Conservation (phyloP, 1,139 yeast genomes). For the Hyphopichia buzzinii region DNA sequence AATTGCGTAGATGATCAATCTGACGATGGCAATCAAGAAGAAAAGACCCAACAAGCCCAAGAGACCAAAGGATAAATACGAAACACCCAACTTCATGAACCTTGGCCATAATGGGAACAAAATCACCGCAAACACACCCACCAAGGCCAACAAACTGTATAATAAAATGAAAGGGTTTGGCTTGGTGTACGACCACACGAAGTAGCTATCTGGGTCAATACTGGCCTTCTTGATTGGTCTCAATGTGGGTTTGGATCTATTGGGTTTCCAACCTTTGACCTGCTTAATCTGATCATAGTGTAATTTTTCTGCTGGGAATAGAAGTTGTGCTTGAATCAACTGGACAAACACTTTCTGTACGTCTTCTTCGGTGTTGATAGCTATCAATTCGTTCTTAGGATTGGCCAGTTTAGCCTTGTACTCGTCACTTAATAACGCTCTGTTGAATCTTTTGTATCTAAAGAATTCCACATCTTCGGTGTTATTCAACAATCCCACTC, state of each 20-base stretch:
- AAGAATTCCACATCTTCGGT: constrained; percentile 74
- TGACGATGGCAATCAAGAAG: constrained; percentile 74
- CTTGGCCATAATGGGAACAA: constrained; percentile 97
- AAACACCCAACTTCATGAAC: constrained; percentile 84
- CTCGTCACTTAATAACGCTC: constrained; percentile 75
- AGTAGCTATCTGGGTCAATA: constrained; percentile 74
- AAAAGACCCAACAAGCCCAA: constrained; percentile 74
- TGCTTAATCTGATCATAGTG: constrained; percentile 70
- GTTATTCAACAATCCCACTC: constrained; percentile 75
- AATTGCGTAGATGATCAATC: constrained; percentile 69
- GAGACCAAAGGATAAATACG: constrained; percentile 80
- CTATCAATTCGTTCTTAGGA: constrained; percentile 58
- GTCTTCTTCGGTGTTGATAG: constrained; percentile 47
- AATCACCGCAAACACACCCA: constrained; percentile 70
- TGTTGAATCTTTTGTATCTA: constrained; percentile 75
- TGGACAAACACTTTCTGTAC: constrained; percentile 64
- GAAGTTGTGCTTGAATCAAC: constrained; percentile 71
- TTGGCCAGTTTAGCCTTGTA: constrained; percentile 58
- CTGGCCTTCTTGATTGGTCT: constrained; percentile 66
- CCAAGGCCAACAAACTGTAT: constrained; percentile 63
- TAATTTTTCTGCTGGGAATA: constrained; percentile 71
- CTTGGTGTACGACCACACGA: constrained; percentile 81
- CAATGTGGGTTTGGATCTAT: constrained; percentile 72
- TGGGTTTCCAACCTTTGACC: constrained; percentile 61
- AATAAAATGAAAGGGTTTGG: constrained; percentile 66